Percentiles rank a stretch among this genome's conserved stretches.
Conservation (phyloP, 441 rosid species). For the Aleurites moluccanus region DNA sequence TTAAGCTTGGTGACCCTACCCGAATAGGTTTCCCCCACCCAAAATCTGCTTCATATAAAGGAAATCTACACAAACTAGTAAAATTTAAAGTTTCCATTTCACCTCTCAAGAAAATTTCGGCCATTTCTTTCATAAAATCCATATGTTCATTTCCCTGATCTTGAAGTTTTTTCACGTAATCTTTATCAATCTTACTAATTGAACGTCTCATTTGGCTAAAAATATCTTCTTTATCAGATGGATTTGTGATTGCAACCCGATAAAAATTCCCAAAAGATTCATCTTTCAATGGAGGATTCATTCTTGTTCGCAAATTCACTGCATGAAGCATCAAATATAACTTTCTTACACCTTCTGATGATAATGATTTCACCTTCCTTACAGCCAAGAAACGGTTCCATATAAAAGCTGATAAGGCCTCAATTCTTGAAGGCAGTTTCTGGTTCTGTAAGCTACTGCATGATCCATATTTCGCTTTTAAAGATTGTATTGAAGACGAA, state of each 20-base stretch:
- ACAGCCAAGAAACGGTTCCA: slow-evolving; percentile 23
- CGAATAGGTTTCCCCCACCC: slow-evolving; percentile 26
- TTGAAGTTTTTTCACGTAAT: slow-evolving; percentile 20
- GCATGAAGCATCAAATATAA: slow-evolving; percentile 15
- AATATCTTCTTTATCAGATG: slow-evolving; percentile 6
- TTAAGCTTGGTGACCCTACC: slow-evolving; percentile 20
- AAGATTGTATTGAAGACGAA: slow-evolving; percentile 25
- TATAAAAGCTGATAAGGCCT: slow-evolving; percentile 25
- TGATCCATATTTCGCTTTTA: slow-evolving; percentile 25
- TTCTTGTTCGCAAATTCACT: slow-evolving; percentile 23
- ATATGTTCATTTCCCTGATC: slow-evolving; percentile 4
- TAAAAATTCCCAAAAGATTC: slow-evolving; percentile 27
- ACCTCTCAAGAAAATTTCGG: slow-evolving; percentile 14
- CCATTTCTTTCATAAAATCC: slow-evolving; percentile 16
- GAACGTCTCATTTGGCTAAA: slow-evolving; percentile 15
- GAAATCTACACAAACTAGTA: slow-evolving; percentile 27
- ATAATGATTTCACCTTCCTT: not conserved
- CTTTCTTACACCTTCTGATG: not conserved
- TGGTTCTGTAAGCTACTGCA: slow-evolving; percentile 1
- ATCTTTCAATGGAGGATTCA: slow-evolving; percentile 28
- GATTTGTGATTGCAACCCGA: slow-evolving; percentile 11
- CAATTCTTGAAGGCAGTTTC: slow-evolving; percentile 28
- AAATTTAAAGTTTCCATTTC: slow-evolving; percentile 18
- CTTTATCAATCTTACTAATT: slow-evolving; percentile 14
- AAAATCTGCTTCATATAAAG: slow-evolving; percentile 26